Conservation (phyloP, 2,329 filamentous ascomycete species). For the Aspergillus sp. region DNA sequence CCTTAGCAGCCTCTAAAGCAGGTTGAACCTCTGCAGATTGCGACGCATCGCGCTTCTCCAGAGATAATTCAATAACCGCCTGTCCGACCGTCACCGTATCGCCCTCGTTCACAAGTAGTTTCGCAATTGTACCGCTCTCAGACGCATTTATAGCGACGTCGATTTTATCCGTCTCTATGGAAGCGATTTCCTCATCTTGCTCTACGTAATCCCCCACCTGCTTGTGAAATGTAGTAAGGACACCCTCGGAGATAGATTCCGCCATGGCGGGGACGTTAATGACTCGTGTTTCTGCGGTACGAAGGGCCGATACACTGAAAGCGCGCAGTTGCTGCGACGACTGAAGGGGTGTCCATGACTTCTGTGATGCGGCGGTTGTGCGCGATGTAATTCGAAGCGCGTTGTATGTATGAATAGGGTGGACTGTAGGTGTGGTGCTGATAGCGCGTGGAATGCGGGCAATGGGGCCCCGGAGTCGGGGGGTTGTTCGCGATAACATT, state of each 20-base stretch:
- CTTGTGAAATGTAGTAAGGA: slow-evolving; percentile 59
- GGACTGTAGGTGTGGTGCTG: neutral
- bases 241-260: slow-evolving; percentile 97
- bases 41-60: neutral
- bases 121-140: slow-evolving; percentile 84
- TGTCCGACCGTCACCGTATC: slow-evolving; percentile 95
- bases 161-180: slow-evolving; percentile 99
- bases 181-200: slow-evolving; percentile 95
- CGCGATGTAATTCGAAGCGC: neutral
- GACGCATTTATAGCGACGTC: slow-evolving; percentile 95
- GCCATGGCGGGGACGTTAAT: slow-evolving; percentile 98
- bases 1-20: slow-evolving; percentile 57
- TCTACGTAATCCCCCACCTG: slow-evolving; percentile 91
- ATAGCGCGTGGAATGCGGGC: neutral
- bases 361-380: neutral
- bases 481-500: neutral
- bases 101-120: slow-evolving; percentile 87
- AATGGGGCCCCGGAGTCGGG: neutral
- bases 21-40: slow-evolving; percentile 64
- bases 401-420: neutral
- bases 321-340: neutral
- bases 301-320: neutral
- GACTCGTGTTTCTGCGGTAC: slow-evolving; percentile 38
- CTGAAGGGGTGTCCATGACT: neutral
- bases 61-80: slow-evolving; percentile 72